Evolutionary conservation across 257 asterid species (phyloP).

Genomic region (Plantago elongata): DNA sequence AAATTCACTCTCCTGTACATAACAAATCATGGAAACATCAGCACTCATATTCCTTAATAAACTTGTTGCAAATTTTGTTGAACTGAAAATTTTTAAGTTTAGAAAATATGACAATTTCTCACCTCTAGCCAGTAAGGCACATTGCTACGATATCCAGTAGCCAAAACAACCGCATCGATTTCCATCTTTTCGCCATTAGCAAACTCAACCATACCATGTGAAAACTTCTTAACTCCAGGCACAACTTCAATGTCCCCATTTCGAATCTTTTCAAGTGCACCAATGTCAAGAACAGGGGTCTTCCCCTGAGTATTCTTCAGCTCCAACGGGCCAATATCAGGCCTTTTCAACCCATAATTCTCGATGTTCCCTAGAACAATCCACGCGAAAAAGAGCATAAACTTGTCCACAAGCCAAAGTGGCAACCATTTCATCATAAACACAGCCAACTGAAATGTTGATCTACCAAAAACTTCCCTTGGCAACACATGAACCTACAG

Average conservation of each 20-base stretch:
- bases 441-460: constrained; percentile 70
- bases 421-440: constrained; percentile 74
- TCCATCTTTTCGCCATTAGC: constrained; percentile 42
- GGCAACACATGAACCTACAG: constrained; percentile 82
- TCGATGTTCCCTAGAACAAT: constrained; percentile 61
- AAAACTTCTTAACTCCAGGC: constrained; percentile 59
- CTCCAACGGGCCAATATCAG: constrained; percentile 58
- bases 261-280: constrained; percentile 59
- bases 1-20: constrained; percentile 59
- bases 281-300: constrained; percentile 84
- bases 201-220: constrained; percentile 44
- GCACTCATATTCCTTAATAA: constrained; percentile 8
- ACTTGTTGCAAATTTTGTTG: neutral
- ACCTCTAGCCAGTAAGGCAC: constrained; percentile 94
- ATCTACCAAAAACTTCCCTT: constrained; percentile 64
- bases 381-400: constrained; percentile 61
- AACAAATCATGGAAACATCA: constrained; percentile 23
- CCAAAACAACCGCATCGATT: constrained; percentile 66
- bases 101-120: constrained; percentile 16
- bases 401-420: constrained; percentile 74
- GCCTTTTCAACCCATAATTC: constrained; percentile 58
- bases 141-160: constrained; percentile 89
- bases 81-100: neutral
- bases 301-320: constrained; percentile 66
- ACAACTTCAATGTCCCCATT: constrained; percentile 51